These are phyloP conservation scores for Rhodotorula sp. DNA, from an alignment of 1,284 basidiomycete genomes.

Conservation along the genomic window DNA sequence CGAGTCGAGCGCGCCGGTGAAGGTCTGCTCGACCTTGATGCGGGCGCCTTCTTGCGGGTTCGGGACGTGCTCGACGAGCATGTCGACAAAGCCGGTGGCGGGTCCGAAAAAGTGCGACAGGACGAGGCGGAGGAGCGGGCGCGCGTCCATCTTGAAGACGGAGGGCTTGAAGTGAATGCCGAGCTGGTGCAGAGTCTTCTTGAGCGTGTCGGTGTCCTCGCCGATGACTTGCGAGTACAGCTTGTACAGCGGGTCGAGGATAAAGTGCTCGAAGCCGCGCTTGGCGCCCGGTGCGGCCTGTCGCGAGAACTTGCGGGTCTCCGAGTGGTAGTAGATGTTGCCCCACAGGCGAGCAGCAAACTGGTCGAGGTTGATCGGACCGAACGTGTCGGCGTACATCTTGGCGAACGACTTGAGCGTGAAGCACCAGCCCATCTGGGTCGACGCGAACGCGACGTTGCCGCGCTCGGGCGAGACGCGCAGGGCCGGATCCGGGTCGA, in stretches of 20 bases:
- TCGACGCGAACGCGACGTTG: conserved; percentile 95
- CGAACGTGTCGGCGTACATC: conserved; percentile 92
- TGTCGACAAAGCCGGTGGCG: conserved; percentile 81
- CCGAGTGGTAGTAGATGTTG: conserved; percentile 88
- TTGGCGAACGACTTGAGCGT: conserved; percentile 90
- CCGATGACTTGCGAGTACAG: conserved; percentile 90
- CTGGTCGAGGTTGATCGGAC: conserved; percentile 55
- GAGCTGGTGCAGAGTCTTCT: conserved; percentile 72
- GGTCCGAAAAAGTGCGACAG: conserved; percentile 94
- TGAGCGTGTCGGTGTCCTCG: conserved; percentile 80
- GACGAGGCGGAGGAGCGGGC: conserved; percentile 88
- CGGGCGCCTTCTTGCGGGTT: conserved; percentile 70
- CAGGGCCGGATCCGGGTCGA: conserved; percentile 81
- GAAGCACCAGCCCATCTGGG: conserved; percentile 97
- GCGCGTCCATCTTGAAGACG: conserved; percentile 97
- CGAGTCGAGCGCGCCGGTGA: conserved; percentile 78
- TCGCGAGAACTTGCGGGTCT: conserved; percentile 80
- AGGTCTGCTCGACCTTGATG: conserved; percentile 76
- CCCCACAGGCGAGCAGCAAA: conserved; percentile 91
- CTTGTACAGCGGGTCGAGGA: conserved; percentile 96
- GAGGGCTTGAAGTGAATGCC: conserved; percentile 86
- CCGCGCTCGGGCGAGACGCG: conserved; percentile 90
- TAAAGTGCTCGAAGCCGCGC: conserved; percentile 92
- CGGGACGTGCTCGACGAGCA: conserved; percentile 86
- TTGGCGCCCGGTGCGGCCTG: conserved; percentile 74